Base-by-base conservation (phyloP, 176 grass and related monocot species). In the Metroxylon sagu region DNA sequence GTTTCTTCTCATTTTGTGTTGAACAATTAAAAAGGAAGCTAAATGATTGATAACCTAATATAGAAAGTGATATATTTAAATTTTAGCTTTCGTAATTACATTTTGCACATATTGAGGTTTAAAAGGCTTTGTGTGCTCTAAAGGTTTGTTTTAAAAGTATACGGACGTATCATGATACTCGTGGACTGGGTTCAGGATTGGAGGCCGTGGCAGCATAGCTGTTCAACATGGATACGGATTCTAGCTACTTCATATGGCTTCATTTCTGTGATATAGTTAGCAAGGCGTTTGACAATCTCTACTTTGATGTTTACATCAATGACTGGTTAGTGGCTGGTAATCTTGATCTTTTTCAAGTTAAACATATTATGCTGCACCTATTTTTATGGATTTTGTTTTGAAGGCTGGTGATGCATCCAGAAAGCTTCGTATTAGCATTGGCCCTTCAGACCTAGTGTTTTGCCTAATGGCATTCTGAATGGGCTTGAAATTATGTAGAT, bases 191-290 rank as follows among this genome's bases (percentile, higher is more conserved):
- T n/a, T n/a, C n/a, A n/a, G n/a, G n/a, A n/a, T n/a, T n/a, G n/a
- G n/a, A n/a, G n/a, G n/a, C n/a, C n/a, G n/a, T n/a, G n/a, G n/a
- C n/a, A n/a, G n/a, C 86, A 77, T 96, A 86, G 91, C 83, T 82
- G 72, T 85, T 96, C 61, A 53, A 80, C 69, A 74, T 90, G 35
- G 83, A 87, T 80, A 68, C 64, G 12, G 71, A 67, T 69, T 96
- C 74, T 62, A 75, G 65, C 62, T 96, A 96, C 71, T 75, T 96
- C 67, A 79, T 97, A 73, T 74, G 93, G 56, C 87, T 91, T 69
- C 93, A 97, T 79, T 97, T 97, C 77, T 97, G 93, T 56, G 93
- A 97, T 73, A 88, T 92, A 56, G 81, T 92, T 43, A 97, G 87
- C 29, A 59, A 76, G 54, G 30, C 87, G 49, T 69, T 85, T 57